Base-by-base conservation (phyloP, 257 asterid genomes). In the Ocimum tenuiflorum region DNA sequence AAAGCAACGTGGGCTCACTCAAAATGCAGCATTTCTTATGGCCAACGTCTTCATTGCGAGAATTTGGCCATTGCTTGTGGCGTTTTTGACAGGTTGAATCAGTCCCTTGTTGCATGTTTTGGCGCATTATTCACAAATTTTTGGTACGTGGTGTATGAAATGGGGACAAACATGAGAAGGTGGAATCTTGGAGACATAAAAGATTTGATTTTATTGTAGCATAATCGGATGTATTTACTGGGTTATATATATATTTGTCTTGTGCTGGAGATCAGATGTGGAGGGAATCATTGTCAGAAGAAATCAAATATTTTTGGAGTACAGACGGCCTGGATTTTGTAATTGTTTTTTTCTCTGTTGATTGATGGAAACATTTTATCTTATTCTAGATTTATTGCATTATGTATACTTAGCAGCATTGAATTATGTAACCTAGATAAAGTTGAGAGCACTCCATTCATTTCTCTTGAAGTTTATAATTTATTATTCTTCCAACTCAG, bases 1-100 rank as follows among this genome's bases (percentile, higher is more conserved):
- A 48, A 4, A 46, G 4, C 5, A 27, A 63, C 42, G n/a, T 46
- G 54, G 73, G 67, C 39, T n/a, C 22, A 5, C 22, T 46, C 55
- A 36, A 53, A 20, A 7, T 13, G 42, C 53, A 62, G 10, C 0
- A 6, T 36, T 55, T 8, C 39, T 2, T 9, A 35, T 17, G 14
- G 76, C 73, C 73, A n/a, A n/a, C n/a, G 39, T 53, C 55, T 60
- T 51, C 3, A 22, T 23, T 60, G 18, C 33, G 17, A 33, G 38
- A 8, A 8, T 22, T 31, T 64, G 33, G 54, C 14, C 56, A 17
- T 42, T 23, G 20, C 14, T 7, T 17, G 9, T 46, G 67, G 67
- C 14, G 8, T 1, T 63, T 56, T 51, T 20, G 12, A 51, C 23
- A 22, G 9, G 10, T 38, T 38, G 46, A 17, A 61, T 0, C 1